Percentiles rank a stretch among this genome's conserved stretches.
These are phyloP conservation scores for Fusarium nurragi DNA, from an alignment of 2,329 filamentous ascomycete species.

Conservation along the genomic window DNA sequence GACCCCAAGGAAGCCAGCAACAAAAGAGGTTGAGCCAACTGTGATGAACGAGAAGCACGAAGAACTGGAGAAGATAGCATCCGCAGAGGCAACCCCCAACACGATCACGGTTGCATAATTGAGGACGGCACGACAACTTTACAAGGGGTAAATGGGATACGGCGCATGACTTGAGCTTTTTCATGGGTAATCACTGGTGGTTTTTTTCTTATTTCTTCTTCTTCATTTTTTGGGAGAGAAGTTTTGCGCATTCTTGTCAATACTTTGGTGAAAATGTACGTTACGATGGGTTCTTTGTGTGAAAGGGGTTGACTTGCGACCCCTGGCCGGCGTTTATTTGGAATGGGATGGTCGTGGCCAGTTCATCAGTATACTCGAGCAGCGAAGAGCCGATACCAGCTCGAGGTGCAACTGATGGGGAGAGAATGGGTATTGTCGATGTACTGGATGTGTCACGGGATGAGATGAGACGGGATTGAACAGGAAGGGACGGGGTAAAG, in stretches of 20 bases:
- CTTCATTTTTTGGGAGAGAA: constrained; percentile 25
- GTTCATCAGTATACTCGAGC: constrained; percentile 35
- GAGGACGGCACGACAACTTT: constrained; percentile 35
- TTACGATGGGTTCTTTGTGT: constrained; percentile 36
- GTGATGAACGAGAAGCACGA: constrained; percentile 40
- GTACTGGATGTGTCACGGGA: constrained; percentile 32
- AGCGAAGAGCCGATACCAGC: constrained; percentile 37
- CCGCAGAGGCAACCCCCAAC: constrained; percentile 40
- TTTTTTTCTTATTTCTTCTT: constrained; percentile 14
- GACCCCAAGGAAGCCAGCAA: constrained; percentile 44
- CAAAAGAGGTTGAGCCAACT: constrained; percentile 36
- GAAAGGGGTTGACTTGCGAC: constrained; percentile 8
- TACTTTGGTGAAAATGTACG: constrained; percentile 43
- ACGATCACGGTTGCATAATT: constrained; percentile 44
- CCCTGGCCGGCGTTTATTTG: constrained; percentile 35
- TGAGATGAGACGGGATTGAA: constrained; percentile 6
- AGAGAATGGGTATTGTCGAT: constrained; percentile 29
- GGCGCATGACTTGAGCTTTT: constrained; percentile 36
- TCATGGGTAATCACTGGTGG: constrained; percentile 31
- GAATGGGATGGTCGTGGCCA: constrained; percentile 30
- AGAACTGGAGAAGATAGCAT: constrained; percentile 35
- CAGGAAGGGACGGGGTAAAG: constrained; percentile 9
- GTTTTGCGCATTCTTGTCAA: constrained; percentile 42
- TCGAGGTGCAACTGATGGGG: constrained; percentile 28
- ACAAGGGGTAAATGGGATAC: constrained; percentile 37